Base-by-base conservation (phyloP, 208 protist genomes). In the Phytomonas sp. region DNA sequence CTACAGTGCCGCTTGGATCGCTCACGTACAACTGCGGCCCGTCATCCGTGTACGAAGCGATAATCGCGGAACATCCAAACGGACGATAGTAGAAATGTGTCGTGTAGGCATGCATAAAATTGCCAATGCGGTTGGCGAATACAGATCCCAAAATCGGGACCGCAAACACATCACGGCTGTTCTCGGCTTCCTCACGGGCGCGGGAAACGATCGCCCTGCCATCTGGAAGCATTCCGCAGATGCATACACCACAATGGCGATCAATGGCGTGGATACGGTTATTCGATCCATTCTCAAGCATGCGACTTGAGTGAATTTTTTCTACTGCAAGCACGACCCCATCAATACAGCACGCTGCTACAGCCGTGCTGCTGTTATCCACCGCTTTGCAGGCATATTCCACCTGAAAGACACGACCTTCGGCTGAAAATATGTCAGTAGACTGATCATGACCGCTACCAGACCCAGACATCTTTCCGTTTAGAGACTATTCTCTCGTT, bases 341-440 rank as follows among this genome's bases (percentile, higher is more conserved):
- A 77, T 99, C 98, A 66, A 88, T 97, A 79, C 93, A 97, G 70
- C 96, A 94, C 31, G 99, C 84, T 26, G 94, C 98, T 37, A 99
- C 79, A 0, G 93, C 97, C 15, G 98, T 99, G 68, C 97, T 98
- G 83, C 92, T 97, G 80, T 98, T 99, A 66, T 99, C 98, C 26
- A 99, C 98, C 2, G 98, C 98, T 82, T 99, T 99, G 70, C 80
- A 78, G 11, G 99, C 99, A 79, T 99, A 99, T 77, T 99, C 98
- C 33, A 99, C 95, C 84, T 99, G 99, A 83, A 99, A 99, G 3
- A 99, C 96, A 37, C 98, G 89, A 0, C 99, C 99, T 73, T 99
- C 98, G 13, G 98, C 98, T 60, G 97, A 99, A 82, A 98, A 99
- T 31, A 98, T 98, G 63, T 98, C 96, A 17, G 91, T 88, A 59